These are phyloP conservation scores for Gossypium mustelinum DNA, from an alignment of 345 rosid species.

Conservation along the genomic window DNA sequence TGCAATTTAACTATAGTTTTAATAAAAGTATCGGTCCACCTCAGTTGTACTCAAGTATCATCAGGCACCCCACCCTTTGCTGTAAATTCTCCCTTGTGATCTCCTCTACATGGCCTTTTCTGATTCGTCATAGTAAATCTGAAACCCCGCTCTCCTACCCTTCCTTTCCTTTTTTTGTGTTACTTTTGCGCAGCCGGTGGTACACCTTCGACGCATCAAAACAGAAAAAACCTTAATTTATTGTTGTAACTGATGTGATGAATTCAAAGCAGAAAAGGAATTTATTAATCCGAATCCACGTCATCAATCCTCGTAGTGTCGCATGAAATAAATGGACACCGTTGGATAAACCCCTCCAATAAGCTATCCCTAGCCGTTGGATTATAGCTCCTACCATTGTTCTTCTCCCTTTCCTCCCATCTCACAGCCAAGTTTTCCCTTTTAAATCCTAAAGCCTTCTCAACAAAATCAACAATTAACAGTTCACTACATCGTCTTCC, in stretches of 20 bases:
- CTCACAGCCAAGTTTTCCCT: constrained; percentile 10
- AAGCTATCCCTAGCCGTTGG: constrained; percentile 31
- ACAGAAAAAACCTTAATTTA: not conserved
- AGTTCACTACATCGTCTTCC: not conserved
- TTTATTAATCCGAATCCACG: constrained; percentile 25
- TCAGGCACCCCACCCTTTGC: no score
- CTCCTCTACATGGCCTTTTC: not conserved
- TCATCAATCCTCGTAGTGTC: constrained; percentile 35
- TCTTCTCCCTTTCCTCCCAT: not conserved
- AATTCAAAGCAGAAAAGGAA: not conserved
- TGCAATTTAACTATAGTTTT: no score
- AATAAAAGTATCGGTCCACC: no score
- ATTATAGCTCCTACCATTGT: constrained; percentile 10
- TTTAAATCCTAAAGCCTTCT: constrained; percentile 3
- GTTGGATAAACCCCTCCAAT: constrained; percentile 19
- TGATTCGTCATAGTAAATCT: not conserved
- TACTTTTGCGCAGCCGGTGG: not conserved
- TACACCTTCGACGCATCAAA: not conserved
- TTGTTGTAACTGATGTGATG: not conserved
- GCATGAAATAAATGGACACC: constrained; percentile 10
- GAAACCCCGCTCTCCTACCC: not conserved
- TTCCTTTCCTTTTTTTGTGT: not conserved
- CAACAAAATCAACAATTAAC: not conserved
- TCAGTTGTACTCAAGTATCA: no score
- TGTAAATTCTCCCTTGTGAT: not conserved